Percentiles rank a stretch among this genome's conserved stretches.
Conservation (phyloP, 2,329 filamentous ascomycete genomes). For the Penicillium aurantiogriseum region DNA sequence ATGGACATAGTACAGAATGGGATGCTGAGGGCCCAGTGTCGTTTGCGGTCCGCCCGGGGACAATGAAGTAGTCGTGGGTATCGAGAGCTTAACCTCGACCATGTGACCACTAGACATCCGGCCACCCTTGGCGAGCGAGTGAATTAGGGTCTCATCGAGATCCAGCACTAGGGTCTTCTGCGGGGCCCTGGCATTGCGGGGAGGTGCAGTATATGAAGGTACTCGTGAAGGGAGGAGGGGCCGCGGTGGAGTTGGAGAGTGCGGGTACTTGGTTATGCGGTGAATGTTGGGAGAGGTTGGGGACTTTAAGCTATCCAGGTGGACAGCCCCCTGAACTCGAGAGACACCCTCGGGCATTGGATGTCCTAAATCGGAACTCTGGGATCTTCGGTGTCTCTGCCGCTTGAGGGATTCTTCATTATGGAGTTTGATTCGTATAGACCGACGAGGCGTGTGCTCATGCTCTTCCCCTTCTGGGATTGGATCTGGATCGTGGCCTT, state of each 20-base stretch:
- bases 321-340: constrained; percentile 51
- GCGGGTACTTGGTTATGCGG: constrained; percentile 83
- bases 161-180: constrained; percentile 95
- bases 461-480: constrained; percentile 43
- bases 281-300: constrained; percentile 75
- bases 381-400: constrained; percentile 52
- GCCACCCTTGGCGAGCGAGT: constrained; percentile 95
- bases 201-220: constrained; percentile 72
- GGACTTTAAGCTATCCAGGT: constrained; percentile 82
- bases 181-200: constrained; percentile 48
- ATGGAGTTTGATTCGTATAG: constrained; percentile 86
- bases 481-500: constrained; percentile 25
- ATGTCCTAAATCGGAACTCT: constrained; percentile 31
- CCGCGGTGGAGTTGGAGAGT: constrained; percentile 81
- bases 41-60: constrained; percentile 57
- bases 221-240: constrained; percentile 86
- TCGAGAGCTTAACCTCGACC: constrained; percentile 84
- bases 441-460: constrained; percentile 70
- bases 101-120: constrained; percentile 96
- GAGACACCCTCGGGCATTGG: constrained; percentile 26
- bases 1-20: constrained; percentile 97
- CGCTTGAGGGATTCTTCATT: constrained; percentile 73
- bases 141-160: constrained; percentile 94
- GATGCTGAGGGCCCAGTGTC: constrained; percentile 78
- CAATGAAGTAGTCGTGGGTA: constrained; percentile 41